Evolutionary conservation across 371 early-diverging fungal species (phyloP).

Genomic region (Mucor piriformis): DNA sequence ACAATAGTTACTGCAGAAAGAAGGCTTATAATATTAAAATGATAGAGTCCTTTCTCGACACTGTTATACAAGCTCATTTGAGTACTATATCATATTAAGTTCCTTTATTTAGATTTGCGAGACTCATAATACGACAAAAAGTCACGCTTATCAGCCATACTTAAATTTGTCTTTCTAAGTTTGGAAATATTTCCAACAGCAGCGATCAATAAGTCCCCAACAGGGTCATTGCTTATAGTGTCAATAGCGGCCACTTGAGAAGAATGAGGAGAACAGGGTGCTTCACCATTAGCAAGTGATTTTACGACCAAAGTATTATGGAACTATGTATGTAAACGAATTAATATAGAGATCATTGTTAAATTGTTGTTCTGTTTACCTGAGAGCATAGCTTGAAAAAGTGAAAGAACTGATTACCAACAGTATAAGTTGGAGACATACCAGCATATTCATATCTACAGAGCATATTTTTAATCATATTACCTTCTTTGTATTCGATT

Average conservation of each 20-base stretch:
- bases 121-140: constrained; percentile 79
- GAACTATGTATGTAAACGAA: constrained; percentile 30
- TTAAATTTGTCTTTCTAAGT: constrained; percentile 74
- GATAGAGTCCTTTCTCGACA: too few relatives aligned
- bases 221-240: constrained; percentile 42
- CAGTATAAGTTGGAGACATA: constrained; percentile 70
- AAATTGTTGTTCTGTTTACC: constrained; percentile 25
- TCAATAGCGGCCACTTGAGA: not conserved
- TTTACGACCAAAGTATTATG: constrained; percentile 63
- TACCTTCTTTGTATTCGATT: not conserved
- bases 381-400: constrained; percentile 62
- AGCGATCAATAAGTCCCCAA: constrained; percentile 62
- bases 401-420: constrained; percentile 62
- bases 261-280: constrained; percentile 3
- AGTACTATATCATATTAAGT: not conserved
- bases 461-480: not conserved
- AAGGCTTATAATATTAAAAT: too few relatives aligned
- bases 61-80: too few relatives aligned
- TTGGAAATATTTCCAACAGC: constrained; percentile 70
- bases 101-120: constrained; percentile 44
- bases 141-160: constrained; percentile 74
- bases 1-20: too few relatives aligned
- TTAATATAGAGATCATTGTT: not conserved
- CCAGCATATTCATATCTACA: constrained; percentile 71
- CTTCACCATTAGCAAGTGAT: constrained; percentile 53